Evolutionary conservation across 345 rosid species (phyloP).

Genomic region (Populus nigra): DNA sequence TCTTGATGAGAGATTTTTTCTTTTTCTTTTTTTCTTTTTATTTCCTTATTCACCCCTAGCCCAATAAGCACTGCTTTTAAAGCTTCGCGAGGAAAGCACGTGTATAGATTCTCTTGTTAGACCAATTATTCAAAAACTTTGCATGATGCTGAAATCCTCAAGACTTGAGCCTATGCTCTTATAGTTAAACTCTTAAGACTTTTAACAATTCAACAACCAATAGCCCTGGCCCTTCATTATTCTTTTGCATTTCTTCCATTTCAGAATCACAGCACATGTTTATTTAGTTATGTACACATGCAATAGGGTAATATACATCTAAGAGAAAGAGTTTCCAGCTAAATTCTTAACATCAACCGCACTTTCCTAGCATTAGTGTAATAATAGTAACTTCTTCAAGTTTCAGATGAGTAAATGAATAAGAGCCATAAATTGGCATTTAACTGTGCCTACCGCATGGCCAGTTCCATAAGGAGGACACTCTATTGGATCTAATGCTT

Average conservation of each 20-base stretch:
- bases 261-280: neutral
- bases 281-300: neutral
- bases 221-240: neutral
- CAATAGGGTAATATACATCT: neutral
- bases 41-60: neutral
- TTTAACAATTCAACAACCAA: neutral
- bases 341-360: neutral
- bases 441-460: conserved; percentile 50
- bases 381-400: neutral
- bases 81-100: neutral
- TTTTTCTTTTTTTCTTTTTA: neutral
- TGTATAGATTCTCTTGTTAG: neutral
- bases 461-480: conserved; percentile 68
- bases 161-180: neutral
- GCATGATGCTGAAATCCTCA: neutral
- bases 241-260: neutral
- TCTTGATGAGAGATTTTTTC: neutral
- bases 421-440: neutral
- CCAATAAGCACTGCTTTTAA: neutral
- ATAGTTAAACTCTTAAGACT: neutral
- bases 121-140: neutral
- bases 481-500: conserved; percentile 42
- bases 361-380: neutral
- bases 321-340: neutral
- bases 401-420: neutral